Evolutionary conservation across 2,329 filamentous ascomycete genomes (phyloP), one percentile per base, ranked within the genome.

Genomic region (Pestalotiopsis sp.): DNA sequence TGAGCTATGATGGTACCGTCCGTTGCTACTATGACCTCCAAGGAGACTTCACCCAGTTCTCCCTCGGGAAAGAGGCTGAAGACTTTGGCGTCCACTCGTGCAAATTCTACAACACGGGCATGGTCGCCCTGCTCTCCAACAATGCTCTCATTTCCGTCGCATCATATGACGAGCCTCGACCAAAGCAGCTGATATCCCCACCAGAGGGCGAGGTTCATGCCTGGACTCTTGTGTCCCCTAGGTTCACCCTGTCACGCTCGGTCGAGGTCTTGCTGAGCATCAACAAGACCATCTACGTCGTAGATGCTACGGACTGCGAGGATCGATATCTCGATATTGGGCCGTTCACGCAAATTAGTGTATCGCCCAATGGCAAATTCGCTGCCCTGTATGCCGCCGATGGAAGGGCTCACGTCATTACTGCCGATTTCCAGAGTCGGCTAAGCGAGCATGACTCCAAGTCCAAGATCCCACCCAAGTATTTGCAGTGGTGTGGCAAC

Each of bases 401-500:
- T 70, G 94, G 94, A 68, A 95, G 91, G 73, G 90, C 96, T 23
- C 97, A 96, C 86, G 93, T 99, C 36, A 94, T 98, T 65, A 96
- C 94, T 62, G 95, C 94, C 76, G 95, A 99, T 79, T 98, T 98
- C 78, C 94, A 97, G 78, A 94, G 92, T 76, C 91, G 95, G 68
- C 85, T 97, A 71, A 95, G 94, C 77, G 95, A 98, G 81, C 95
- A 98, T 77, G 91, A 97, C 76, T 95, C 95, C 0, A 91, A 91
- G 73, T 95, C 94, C 11, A 92, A 92, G 78, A 97, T 94, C 4
- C 87, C 91, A 1, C 96, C 96, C 3, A 92, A 94, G 74, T 94
- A 96, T 72, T 87, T 99, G 70, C 92, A 96, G 75, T 99, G 96
- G 96, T 99, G 96, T 79, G 96, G 96, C 4, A 95, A 96, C 75